phyloP scores from a whole-genome alignment of 164 flowering plant genomes.

The Piper longum region DNA sequence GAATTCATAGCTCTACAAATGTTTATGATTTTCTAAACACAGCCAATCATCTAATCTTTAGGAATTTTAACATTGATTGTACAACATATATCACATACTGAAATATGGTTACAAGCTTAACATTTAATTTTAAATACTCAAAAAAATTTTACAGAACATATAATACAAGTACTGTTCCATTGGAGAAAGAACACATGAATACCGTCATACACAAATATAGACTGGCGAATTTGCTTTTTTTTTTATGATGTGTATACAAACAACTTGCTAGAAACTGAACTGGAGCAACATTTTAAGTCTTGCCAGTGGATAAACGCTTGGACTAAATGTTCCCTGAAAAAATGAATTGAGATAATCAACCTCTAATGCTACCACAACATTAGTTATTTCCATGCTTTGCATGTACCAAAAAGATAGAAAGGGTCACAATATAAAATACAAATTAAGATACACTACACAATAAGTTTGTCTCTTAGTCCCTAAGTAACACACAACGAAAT shows the following conservation, averaged over 20 bases:
- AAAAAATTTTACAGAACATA: too few species aligned
- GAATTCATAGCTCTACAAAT: too few species aligned
- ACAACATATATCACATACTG: too few species aligned
- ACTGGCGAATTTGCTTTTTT: neutral
- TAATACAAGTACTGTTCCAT: too few species aligned
- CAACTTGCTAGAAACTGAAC: neutral
- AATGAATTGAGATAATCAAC: neutral
- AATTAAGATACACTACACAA: neutral
- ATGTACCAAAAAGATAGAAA: neutral
- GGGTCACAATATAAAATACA: neutral
- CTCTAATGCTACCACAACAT: neutral
- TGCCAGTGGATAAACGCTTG: neutral
- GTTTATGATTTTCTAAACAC: too few species aligned
- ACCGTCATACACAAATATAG: too few species aligned
- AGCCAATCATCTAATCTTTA: too few species aligned
- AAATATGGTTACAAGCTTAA: too few species aligned
- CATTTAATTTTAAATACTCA: too few species aligned
- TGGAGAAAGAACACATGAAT: too few species aligned
- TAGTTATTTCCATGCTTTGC: neutral
- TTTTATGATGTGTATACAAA: neutral
- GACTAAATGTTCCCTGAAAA: constrained; percentile 1
- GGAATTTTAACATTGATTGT: too few species aligned
- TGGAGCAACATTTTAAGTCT: neutral
- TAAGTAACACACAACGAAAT: neutral
- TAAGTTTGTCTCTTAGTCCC: neutral